Conservation (phyloP, 306 rosid species). For the Morella rubra region DNA sequence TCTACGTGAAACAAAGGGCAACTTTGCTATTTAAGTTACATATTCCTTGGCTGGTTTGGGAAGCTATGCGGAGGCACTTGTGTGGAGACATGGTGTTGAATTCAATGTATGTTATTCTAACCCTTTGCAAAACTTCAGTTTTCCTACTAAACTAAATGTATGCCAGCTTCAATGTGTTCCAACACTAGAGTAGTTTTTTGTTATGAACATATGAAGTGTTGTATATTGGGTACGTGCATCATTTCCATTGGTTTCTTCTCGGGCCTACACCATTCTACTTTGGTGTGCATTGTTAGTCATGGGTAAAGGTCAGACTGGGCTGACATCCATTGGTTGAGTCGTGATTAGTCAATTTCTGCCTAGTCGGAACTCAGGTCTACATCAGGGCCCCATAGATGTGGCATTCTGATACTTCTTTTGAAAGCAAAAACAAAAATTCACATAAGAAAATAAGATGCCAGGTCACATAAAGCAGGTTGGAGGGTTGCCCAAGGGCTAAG, state of each 20-base stretch:
- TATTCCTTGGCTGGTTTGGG: constrained; percentile 69
- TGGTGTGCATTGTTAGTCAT: background rate
- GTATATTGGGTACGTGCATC: background rate
- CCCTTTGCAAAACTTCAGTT: constrained; percentile 15
- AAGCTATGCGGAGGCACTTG: constrained; percentile 88
- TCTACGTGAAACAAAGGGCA: background rate
- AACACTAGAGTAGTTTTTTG: background rate
- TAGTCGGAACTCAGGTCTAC: background rate
- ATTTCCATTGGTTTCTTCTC: background rate
- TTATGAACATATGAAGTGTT: background rate
- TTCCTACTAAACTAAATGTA: background rate
- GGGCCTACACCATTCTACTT: background rate
- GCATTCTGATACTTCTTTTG: background rate
- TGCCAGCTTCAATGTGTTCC: background rate
- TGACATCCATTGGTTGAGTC: background rate
- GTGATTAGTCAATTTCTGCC: background rate
- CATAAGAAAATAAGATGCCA: background rate
- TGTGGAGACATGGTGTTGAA: constrained; percentile 77
- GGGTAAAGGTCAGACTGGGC: too few relatives aligned
- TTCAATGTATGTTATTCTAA: constrained; percentile 61
- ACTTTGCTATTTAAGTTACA: constrained; percentile 5
- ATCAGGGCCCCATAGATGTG: background rate
- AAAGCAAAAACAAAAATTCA: background rate
- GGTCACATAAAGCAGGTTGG: background rate
- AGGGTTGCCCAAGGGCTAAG: background rate